Base-by-base conservation (phyloP, 225 moss, liverwort and hornwort species). In the Neckera pumila region DNA sequence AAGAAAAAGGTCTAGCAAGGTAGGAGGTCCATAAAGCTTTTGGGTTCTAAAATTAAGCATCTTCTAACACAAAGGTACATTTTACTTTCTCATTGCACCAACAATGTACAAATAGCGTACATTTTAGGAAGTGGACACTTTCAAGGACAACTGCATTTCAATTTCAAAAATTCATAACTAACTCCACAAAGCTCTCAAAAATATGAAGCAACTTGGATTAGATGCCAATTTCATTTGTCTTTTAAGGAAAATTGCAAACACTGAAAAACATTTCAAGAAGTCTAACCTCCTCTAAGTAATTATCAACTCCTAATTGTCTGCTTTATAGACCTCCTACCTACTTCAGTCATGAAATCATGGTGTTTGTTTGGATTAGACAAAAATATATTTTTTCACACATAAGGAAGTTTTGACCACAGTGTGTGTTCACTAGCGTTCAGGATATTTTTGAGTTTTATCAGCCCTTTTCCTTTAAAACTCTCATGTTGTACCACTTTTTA, bases 41-140 rank as follows among this genome's bases (percentile, higher is more conserved):
- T 49, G 1, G 5, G 3, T 2, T 34, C 34, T 21, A 51, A 13
- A 22, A n/a, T n/a, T n/a, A n/a, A 12, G 2, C 3, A 0, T 14
- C 20, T 0, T 21, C 0, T 34, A 12, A 14, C 1, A 3, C 5
- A 13, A 7, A 51, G 2, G 13, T 34, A 22, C 34, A 34, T 51
- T 51, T 76, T 14, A 1, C 5, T 53, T 76, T 34, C 2, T 14
- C 51, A 53, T 34, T 51, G 20, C 13, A 76, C 14, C 51, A 53
- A 22, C 9, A 53, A 21, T 53, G 1, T 15, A 33, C 7, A 11
- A 12, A 13, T 3, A 36, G 9, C 1, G 10, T 4, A 18, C 22
- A 34, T 53, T 75, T 49, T 12, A 33, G 34, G 14, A 5, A 0
- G 1, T 12, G 3, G 1, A 34, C 1, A 0, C 22, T 36, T 53